Conservation (phyloP, 805 yeast species). For the Metschnikowia picachoensis region DNA sequence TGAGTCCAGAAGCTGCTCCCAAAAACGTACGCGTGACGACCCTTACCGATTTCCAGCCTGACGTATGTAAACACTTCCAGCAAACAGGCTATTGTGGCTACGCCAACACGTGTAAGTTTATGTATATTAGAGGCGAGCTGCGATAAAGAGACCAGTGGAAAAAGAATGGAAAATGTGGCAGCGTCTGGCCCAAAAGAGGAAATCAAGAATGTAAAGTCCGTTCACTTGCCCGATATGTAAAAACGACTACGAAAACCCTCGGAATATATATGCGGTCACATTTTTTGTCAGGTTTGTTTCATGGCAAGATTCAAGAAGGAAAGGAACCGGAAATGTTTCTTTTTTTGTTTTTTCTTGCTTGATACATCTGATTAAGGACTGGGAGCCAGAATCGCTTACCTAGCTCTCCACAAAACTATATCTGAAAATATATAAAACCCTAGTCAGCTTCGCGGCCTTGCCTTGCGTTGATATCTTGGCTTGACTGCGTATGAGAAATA, state of each 20-base stretch:
- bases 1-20: constrained; percentile 29
- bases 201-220: constrained; percentile 33
- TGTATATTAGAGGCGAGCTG: constrained; percentile 86
- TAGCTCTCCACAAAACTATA: too few relatives aligned
- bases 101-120: constrained; percentile 94
- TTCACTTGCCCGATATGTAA: constrained; percentile 63
- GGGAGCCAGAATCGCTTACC: too few relatives aligned
- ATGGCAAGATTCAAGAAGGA: constrained; percentile 39
- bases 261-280: constrained; percentile 60
- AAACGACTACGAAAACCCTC: constrained; percentile 49
- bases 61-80: constrained; percentile 86
- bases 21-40: constrained; percentile 58
- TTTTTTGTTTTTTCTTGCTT: too few relatives aligned
- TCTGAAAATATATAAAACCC: too few relatives aligned
- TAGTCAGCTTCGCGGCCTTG: too few relatives aligned
- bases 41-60: constrained; percentile 83
- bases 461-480: too few relatives aligned
- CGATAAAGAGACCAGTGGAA: constrained; percentile 58
- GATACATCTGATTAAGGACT: too few relatives aligned
- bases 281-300: constrained; percentile 63
- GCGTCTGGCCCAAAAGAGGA: constrained; percentile 4
- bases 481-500: too few relatives aligned
- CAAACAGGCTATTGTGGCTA: constrained; percentile 95
- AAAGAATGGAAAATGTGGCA: constrained; percentile 59
- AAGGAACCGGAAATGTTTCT: constrained; percentile 44